phyloP scores from a whole-genome alignment of 2,329 filamentous ascomycete species.

The Monilinia fructicola region DNA sequence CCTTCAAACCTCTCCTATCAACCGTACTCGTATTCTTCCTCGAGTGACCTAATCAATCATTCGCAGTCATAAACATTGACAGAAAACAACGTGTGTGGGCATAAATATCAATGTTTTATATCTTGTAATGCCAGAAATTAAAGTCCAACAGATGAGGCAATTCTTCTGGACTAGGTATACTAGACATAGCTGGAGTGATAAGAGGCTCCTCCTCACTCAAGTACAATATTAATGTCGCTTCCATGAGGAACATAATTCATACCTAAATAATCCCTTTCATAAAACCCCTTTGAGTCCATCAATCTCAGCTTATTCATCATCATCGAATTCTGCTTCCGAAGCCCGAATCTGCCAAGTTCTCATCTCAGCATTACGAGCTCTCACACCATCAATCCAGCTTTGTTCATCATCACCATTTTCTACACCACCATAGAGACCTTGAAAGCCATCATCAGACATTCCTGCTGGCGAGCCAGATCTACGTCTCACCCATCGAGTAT shows the following conservation, averaged over 20 bases:
- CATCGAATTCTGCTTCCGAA: slow-evolving; percentile 34
- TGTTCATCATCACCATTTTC: slow-evolving; percentile 50
- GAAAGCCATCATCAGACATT: slow-evolving; percentile 47
- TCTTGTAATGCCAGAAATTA: no score
- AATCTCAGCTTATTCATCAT: slow-evolving; percentile 32
- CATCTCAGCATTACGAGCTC: slow-evolving; percentile 40
- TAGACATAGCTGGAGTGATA: no score
- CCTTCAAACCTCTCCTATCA: no score
- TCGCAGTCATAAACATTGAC: no score
- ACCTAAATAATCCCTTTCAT: background rate
- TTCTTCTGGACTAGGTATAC: no score
- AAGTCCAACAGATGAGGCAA: no score
- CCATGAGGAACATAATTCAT: background rate
- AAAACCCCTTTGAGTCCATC: slow-evolving; percentile 1
- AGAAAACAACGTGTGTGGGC: no score
- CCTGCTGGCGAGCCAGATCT: slow-evolving; percentile 42
- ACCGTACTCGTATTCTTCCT: no score
- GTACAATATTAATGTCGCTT: background rate
- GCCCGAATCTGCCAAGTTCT: slow-evolving; percentile 21
- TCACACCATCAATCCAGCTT: slow-evolving; percentile 39
- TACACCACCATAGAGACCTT: slow-evolving; percentile 49
- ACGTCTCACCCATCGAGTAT: slow-evolving; percentile 3
- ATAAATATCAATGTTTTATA: no score
- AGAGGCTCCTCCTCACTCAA: background rate
- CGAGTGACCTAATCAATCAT: no score